Evolutionary conservation across 2,329 filamentous ascomycete species (phyloP), one percentile per base, ranked within the genome.

Genomic region (Fusarium armeniacum): DNA sequence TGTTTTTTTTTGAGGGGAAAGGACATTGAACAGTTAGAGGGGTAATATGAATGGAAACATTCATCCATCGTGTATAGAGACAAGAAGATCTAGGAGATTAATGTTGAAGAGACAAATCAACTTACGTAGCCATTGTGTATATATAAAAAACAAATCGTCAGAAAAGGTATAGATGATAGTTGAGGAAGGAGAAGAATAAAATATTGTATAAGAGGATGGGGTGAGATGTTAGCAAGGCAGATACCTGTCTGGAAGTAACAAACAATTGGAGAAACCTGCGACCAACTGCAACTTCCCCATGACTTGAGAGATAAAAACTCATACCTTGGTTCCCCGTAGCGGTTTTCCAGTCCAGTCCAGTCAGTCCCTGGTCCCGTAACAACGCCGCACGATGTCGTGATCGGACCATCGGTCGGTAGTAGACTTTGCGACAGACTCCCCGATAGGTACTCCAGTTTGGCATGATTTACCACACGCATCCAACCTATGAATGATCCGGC

Each of bases 71-170:
- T 45, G 35, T 22, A 43, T 13, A 13, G 22, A n/a, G 22, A 43
- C 20, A 43, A 16, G 35, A 32, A 22, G 33, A 35, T 35, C 28
- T 30, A 30, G 9, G 28, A 32, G 38, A 8, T 30, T 36, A 11
- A 41, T 40, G 22, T 45, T 43, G 38, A 2, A 32, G 15, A 32
- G 11, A 46, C 38, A 32, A n/a, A 30, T 11, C 28, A 30, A 77
- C 77, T 74, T 64, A 79, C 77, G 77, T 79, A 70, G 77, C 75
- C 77, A 79, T 79, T 71, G 64, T 75, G 72, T 61, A 20, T 44
- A 30, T 65, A 12, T 40, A 41, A 54, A 36, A 9, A 54, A 26
- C 20, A 20, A n/a, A 33, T 64, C 36, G 28, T 47, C 41, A 35
- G 32, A 46, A 22, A 5, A 30, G 10, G 32, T 44, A 36, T 47